Percentiles rank a stretch among this genome's conserved stretches.
phyloP scores from a whole-genome alignment of 2,329 filamentous ascomycete species.

The Cladosporium sp. region DNA sequence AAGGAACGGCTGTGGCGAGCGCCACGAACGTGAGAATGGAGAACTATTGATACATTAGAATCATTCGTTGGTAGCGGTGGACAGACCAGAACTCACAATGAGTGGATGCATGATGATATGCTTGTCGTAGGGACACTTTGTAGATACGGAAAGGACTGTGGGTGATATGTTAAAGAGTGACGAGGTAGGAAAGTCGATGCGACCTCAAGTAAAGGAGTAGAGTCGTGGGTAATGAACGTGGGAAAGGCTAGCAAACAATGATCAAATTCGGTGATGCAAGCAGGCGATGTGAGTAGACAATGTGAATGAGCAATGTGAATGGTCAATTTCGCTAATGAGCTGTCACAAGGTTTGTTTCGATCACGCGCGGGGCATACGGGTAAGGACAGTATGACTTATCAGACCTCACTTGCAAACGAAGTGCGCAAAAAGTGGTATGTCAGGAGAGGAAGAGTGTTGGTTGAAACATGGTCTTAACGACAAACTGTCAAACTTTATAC shows the following conservation, averaged over 20 bases:
- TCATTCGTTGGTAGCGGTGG: neutral
- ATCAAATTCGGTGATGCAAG: too few species aligned
- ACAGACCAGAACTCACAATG: neutral
- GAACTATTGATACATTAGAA: neutral
- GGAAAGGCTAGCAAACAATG: too few species aligned
- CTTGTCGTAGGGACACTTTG: neutral
- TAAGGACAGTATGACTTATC: neutral
- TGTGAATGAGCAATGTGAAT: neutral
- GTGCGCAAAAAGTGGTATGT: neutral
- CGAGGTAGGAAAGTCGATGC: neutral
- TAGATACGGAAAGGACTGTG: neutral
- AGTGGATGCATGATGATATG: neutral
- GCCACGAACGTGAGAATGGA: slow-evolving; percentile 15
- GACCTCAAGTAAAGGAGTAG: too few species aligned
- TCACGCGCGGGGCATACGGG: too few species aligned
- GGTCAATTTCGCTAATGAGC: too few species aligned
- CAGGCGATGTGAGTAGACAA: neutral
- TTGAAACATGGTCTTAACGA: neutral
- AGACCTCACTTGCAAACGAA: too few species aligned
- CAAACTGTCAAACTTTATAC: neutral
- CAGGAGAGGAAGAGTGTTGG: neutral
- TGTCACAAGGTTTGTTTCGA: too few species aligned
- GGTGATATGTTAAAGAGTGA: neutral
- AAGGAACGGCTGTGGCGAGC: slow-evolving; percentile 18
- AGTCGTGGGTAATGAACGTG: too few species aligned